phyloP scores from a whole-genome alignment of 169 alveolate species.

The Cryptosporidium muris region DNA sequence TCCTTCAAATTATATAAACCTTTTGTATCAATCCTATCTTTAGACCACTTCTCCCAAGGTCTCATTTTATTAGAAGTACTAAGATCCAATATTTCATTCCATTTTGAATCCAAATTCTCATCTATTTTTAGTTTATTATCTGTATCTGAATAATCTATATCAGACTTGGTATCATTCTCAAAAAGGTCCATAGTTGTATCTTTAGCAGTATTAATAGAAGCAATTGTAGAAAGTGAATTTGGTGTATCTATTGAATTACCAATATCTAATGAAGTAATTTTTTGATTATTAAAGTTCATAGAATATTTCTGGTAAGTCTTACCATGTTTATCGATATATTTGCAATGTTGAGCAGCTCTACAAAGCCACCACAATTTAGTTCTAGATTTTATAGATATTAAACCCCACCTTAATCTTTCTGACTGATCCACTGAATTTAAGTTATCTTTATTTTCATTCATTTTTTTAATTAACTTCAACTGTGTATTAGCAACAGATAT shows the following conservation, averaged over 20 bases:
- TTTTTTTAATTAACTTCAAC: conserved; percentile 15
- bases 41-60: conserved; percentile 52
- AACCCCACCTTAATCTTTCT: conserved; percentile 18
- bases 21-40: background rate
- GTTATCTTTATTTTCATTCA: conserved; percentile 9
- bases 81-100: conserved; percentile 19
- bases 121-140: background rate
- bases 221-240: conserved; percentile 16
- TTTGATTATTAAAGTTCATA: background rate
- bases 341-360: conserved; percentile 64
- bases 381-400: conserved; percentile 46
- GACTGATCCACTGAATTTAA: background rate
- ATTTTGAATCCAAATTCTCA: conserved; percentile 19
- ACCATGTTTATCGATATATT: conserved; percentile 12
- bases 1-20: background rate
- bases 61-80: conserved; percentile 21
- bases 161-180: background rate
- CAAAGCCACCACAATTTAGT: conserved; percentile 60
- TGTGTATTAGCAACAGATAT: conserved; percentile 54
- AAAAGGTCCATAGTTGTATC: conserved; percentile 25
- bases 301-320: background rate
- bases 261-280: conserved; percentile 18
- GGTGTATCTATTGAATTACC: background rate
- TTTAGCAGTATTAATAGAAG: conserved; percentile 20
- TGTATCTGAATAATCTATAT: background rate